Base-by-base conservation (phyloP, 768 basidiomycete species). In the Serendipita vermifera region DNA sequence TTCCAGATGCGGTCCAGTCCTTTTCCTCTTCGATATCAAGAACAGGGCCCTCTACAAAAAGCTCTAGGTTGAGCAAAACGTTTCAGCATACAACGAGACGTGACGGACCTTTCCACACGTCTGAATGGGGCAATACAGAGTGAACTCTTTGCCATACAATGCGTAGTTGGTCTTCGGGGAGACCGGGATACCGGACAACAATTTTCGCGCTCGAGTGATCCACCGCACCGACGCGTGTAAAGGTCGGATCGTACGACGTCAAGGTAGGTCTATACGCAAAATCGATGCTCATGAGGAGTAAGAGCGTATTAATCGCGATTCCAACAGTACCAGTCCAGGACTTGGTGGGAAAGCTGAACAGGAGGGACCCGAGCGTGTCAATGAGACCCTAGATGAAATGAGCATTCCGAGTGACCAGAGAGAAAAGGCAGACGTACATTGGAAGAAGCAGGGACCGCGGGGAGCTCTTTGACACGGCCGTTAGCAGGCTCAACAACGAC, bases 141-240 rank as follows among this genome's bases (percentile, higher is more conserved):
- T 51, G 46, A 22, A 51, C 46, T n/a, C 39, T 26, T 54, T 58
- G 33, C 63, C 55, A 54, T 59, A 59, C 27, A 38, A 58, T 35
- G 39, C 43, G 29, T 36, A 54, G 51, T 53, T 29, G 55, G 20
- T 57, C 43, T 27, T 61, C 55, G 53, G 58, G 68, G 55, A 57
- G 51, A 6, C 65, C 62, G 1, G 85, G 83, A 63, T 79, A 76
- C 35, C 86, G 79, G 24, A 81, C 75, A 33, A 75, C 68, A 38
- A 87, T 71, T 65, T 84, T 87, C 58, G 71, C 81, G 39, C 71
- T 69, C 61, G 80, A 77, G 3, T 80, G 77, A 60, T 80, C 77
- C 56, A 87, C 75, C 2, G 83, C 83, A 14, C 86, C 86, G 56
- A 86, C 70, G 51, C 86, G 77, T 2, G 79, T 78, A 66, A 83